These are phyloP conservation scores for Aspergillus sp. DNA, from an alignment of 2,329 filamentous ascomycete species.

Conservation along the genomic window DNA sequence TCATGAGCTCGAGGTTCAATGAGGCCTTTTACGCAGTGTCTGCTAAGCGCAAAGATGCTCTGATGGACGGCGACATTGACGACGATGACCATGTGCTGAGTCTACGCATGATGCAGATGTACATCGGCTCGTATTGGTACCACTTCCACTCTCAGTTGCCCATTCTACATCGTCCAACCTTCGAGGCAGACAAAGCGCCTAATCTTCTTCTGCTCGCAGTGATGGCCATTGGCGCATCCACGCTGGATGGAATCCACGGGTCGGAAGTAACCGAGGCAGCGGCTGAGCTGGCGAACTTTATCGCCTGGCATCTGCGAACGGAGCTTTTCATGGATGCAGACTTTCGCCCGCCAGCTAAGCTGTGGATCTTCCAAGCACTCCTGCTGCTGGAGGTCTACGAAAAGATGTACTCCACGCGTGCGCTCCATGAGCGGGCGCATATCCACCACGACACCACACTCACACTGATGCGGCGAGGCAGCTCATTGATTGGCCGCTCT, in stretches of 20 bases:
- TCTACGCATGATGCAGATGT: constrained; percentile 92
- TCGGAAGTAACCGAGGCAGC: constrained; percentile 72
- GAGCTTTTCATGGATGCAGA: constrained; percentile 90
- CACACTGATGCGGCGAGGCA: constrained; percentile 90
- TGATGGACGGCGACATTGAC: constrained; percentile 76
- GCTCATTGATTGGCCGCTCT: constrained; percentile 84
- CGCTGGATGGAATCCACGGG: constrained; percentile 79
- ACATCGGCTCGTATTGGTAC: constrained; percentile 90
- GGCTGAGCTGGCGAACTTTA: constrained; percentile 82
- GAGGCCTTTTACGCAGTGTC: constrained; percentile 75
- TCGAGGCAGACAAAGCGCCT: constrained; percentile 82
- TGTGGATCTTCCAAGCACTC: constrained; percentile 94
- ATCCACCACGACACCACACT: constrained; percentile 96
- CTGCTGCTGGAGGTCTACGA: constrained; percentile 90
- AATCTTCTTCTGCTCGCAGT: constrained; percentile 83
- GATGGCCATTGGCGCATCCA: constrained; percentile 89
- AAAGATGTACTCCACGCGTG: constrained; percentile 94
- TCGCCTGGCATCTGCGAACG: constrained; percentile 93
- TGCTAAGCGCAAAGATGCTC: constrained; percentile 71
- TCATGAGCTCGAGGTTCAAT: constrained; percentile 79
- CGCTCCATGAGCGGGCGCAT: constrained; percentile 89
- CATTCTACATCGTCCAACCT: constrained; percentile 92
- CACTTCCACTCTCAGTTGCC: constrained; percentile 94
- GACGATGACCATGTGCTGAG: constrained; percentile 68
- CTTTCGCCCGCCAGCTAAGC: constrained; percentile 86